Base-by-base conservation (phyloP, 306 rosid species). In the Echinosophora koreensis region DNA sequence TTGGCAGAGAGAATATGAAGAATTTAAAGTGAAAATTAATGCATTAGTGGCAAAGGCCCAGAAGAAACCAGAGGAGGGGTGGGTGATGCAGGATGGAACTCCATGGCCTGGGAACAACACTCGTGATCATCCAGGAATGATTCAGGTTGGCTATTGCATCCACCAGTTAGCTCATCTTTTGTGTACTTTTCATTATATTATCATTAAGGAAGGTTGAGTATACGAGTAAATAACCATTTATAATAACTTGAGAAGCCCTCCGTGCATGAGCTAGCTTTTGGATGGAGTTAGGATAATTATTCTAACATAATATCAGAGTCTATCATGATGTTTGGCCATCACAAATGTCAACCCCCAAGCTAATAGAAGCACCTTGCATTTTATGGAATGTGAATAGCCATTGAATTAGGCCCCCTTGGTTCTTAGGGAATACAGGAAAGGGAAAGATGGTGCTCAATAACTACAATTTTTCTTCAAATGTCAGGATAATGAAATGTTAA, bases 31-130 rank as follows among this genome's bases (percentile, higher is more conserved):
- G 13, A 81, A 90, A 73, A 89, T 93, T 4, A 94, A 94, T 37
- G 86, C 95, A 44, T 90, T 94, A 59, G 95, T 96, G 5, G 97
- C 93, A 80, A 89, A 96, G 4, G 94, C 93, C 30, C 83, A 84
- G 88, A 89, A 96, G 80, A 87, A 93, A 73, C 95, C 97, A 0
- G 98, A 94, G 17, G 89, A 86, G 1, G 98, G 98, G 49, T 86
- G 89, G 89, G 81, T 82, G 61, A 94, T 92, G 97, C 95, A 96
- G 11, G 98, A 92, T 83, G 97, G 95, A 63, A 88, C 93, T 61
- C 97, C 93, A 38, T 94, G 97, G 98, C 98, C 98, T 3, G 98
- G 97, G 3, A 87, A 93, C 81, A 90, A 42, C 89, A 92, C 88
- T 80, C 95, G 92, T 27, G 98, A 94, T 67, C 97, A 94, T 77